Base-by-base conservation (phyloP, 176 grass and related monocot species). In the Musa schizocarpa region DNA sequence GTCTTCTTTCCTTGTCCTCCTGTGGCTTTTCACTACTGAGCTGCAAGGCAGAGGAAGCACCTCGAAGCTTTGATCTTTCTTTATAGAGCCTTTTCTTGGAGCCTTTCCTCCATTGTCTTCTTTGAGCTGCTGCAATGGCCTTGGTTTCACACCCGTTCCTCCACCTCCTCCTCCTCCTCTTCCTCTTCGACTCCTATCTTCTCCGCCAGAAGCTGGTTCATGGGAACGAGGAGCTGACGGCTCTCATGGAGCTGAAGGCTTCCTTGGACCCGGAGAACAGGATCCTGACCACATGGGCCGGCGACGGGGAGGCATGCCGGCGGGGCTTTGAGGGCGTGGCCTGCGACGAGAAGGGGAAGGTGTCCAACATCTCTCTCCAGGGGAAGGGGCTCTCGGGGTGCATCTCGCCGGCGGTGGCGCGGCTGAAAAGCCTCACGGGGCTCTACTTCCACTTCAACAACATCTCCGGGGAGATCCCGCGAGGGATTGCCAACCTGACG, bases 381-480 rank as follows among this genome's bases (percentile, higher is more conserved):
- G 88, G 94, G 1, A 87, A 77, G 64, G 82, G 86, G 13, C 77
- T 93, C 55, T 9, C 52, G 0, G 90, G 94, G 2, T 22, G 51
- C 72, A 83, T 98, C 80, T 87, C 88, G 13, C 78, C 88, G 53
- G 85, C 82, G 1, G 71, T 98, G 73, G 86, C 78, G 0, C 73
- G 77, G 77, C 86, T 98, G 66, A 73, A 64, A 69, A 77, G 84
- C 8, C 83, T 91, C 84, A 87, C 78, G 3, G 86, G 84, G 0
- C 79, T 98, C 11, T 98, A 93, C 58, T 81, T 91, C 9, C 95
- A 98, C 24, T 93, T 89, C 84, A 98, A 98, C 71, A 65, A 75
- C 11, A 68, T 98, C 8, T 11, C 56, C 0, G 86, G 90, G 1
- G 59, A 21, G 20, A 87, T 93, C 50, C 90, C 90, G 1, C 73